Base-by-base conservation (phyloP, 169 alveolate species). In the Plasmodium adleri region DNA sequence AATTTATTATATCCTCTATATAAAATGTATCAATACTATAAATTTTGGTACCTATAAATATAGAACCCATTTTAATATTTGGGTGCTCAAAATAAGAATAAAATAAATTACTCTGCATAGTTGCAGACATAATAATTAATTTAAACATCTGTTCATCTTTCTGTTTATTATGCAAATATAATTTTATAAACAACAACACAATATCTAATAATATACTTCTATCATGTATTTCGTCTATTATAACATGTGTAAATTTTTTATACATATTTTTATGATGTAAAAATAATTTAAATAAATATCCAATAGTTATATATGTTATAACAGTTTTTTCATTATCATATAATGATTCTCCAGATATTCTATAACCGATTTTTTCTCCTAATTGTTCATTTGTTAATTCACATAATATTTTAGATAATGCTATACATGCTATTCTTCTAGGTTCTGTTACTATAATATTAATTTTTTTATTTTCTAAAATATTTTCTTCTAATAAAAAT, bases 191-290 rank as follows among this genome's bases (percentile, higher is more conserved):
- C n/a, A 74, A 47, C 54, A 74, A 43, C 1, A 74, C 88, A 26
- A 96, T 93, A 74, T 97, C 99, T 5, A 97, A 90, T 67, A 96
- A 95, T 10, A 96, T 89, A 45, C 97, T 93, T 88, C 99, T 94
- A 74, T 97, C 99, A 90, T 97, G 99, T 28, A 96, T 96, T 88
- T 97, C 99, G 92, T 97, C 99, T n/a, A 97, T 91, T 2, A 97
- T 93, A 2, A 97, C 75, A 43, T 92, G 95, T 12, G 95, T 92
- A 88, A 95, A 97, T 64, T 92, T 87, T 43, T 88, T 80, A 63
- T 96, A 93, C 17, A 83, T 75, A 43, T 74, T 58, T 74, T 66
- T 43, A 63, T 93, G 96, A 28, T 95, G 76, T 22, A 96, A 92
- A 26, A 97, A 95, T 76, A 96, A 96, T 87, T 98, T 93, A 43